These are phyloP conservation scores for Carallia brachiata DNA, from an alignment of 345 rosid genomes.

Conservation along the genomic window DNA sequence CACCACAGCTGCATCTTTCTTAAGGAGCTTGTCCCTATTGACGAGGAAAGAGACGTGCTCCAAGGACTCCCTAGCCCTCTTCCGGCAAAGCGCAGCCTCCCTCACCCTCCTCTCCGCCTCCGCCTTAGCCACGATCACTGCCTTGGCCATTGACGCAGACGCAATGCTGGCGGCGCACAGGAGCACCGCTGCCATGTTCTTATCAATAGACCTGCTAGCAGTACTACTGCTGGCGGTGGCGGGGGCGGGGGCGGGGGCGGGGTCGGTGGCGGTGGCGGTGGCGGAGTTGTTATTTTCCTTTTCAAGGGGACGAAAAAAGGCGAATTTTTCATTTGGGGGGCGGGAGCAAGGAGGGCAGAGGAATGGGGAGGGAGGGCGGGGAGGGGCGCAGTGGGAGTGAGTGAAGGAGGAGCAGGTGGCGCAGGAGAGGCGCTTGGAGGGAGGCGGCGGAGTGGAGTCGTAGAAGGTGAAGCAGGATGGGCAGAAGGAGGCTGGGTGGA, in stretches of 20 bases:
- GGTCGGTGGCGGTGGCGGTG: neutral
- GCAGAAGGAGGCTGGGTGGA: constrained; percentile 63
- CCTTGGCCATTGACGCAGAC: constrained; percentile 50
- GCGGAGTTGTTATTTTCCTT: neutral
- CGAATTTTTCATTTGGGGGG: constrained; percentile 31
- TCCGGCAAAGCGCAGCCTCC: constrained; percentile 61
- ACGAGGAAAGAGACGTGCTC: constrained; percentile 39
- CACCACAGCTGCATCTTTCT: too few species aligned
- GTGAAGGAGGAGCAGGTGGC: constrained; percentile 51
- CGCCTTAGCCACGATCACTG: constrained; percentile 28
- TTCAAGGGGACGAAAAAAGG: constrained; percentile 32
- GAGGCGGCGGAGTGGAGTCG: constrained; percentile 46
- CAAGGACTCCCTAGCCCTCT: constrained; percentile 69
- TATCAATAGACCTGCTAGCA: constrained; percentile 22
- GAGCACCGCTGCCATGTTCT: constrained; percentile 38
- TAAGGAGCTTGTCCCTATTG: constrained; percentile 2
- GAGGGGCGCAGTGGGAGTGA: constrained; percentile 60
- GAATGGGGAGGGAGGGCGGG: constrained; percentile 27
- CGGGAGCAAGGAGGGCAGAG: constrained; percentile 40
- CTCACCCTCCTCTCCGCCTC: constrained; percentile 56
- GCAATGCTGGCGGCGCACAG: constrained; percentile 67
- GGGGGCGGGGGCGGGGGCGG: too few species aligned
- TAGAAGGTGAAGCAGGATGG: constrained; percentile 63
- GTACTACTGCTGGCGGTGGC: neutral
- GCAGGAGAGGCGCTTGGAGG: constrained; percentile 54